Evolutionary conservation across 148 eudicot genomes (phyloP).

Genomic region (Rhododendron griersonianum): DNA sequence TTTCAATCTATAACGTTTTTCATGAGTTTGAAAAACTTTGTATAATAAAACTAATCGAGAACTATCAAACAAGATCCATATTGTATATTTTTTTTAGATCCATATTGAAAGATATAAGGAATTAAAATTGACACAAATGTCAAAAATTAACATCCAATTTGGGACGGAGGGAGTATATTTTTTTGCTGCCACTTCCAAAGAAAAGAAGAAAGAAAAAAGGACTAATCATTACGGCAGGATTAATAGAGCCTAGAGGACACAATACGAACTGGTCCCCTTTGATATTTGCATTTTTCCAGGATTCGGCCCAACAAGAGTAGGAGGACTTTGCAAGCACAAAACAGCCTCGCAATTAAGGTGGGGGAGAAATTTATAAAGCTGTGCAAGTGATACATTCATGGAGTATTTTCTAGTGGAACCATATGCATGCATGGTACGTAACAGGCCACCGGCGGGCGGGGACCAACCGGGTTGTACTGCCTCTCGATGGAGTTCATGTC

Average conservation of each 20-base stretch:
- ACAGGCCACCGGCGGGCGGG: not conserved
- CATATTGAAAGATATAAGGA: too few species aligned
- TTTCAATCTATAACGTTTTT: too few species aligned
- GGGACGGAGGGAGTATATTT: too few species aligned
- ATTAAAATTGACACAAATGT: too few species aligned
- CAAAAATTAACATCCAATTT: too few species aligned
- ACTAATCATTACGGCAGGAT: not conserved
- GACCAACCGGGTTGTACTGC: not conserved
- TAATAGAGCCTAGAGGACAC: not conserved
- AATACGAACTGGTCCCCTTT: not conserved
- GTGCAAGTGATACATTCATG: not conserved
- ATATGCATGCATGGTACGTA: not conserved
- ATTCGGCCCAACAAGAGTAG: not conserved
- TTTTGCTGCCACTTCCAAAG: too few species aligned
- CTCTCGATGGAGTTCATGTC: not conserved
- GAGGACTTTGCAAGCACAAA: not conserved
- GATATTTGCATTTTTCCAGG: not conserved
- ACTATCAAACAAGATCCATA: too few species aligned
- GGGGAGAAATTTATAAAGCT: not conserved
- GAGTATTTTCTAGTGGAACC: not conserved
- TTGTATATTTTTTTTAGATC: too few species aligned
- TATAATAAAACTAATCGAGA: too few species aligned
- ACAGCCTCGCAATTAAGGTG: not conserved
- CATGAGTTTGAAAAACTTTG: too few species aligned
- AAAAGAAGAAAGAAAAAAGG: too few species aligned